Evolutionary conservation across 768 basidiomycete genomes (phyloP).

Genomic region (Sutorius australiensis): DNA sequence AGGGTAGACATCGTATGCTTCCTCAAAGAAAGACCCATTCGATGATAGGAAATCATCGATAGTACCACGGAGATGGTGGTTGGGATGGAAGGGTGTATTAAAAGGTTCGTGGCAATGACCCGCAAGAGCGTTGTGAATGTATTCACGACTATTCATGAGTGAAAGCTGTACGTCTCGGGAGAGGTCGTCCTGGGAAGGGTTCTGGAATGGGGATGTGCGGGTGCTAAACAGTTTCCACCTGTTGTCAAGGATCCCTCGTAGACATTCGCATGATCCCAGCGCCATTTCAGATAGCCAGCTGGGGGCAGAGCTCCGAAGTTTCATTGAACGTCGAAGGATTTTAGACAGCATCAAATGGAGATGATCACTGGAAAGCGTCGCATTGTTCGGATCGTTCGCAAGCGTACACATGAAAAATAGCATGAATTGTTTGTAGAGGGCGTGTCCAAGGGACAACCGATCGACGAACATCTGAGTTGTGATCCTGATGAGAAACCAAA

Average conservation of each 20-base stretch:
- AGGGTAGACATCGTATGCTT: too few relatives aligned
- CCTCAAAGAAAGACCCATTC: too few relatives aligned
- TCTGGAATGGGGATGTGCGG: conserved; percentile 18
- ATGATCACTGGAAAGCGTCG: conserved; percentile 14
- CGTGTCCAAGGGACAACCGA: too few relatives aligned
- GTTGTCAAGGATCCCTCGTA: conserved; percentile 22
- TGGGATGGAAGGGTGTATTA: too few relatives aligned
- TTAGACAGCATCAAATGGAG: conserved; percentile 24
- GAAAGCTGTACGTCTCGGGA: conserved; percentile 25
- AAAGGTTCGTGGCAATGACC: too few relatives aligned
- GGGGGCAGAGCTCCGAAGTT: conserved; percentile 9
- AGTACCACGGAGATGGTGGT: too few relatives aligned
- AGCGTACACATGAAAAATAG: conserved; percentile 17
- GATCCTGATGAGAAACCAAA: too few relatives aligned
- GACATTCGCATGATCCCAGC: conserved; percentile 26
- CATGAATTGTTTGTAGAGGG: too few relatives aligned
- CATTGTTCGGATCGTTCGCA: conserved; percentile 19
- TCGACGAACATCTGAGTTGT: too few relatives aligned
- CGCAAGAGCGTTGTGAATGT: conserved; percentile 23
- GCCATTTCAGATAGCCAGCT: conserved; percentile 37
- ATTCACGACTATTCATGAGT: conserved; percentile 27
- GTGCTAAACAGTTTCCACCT: conserved; percentile 34
- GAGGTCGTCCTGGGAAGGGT: conserved; percentile 4
- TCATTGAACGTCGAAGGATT: conserved; percentile 13
- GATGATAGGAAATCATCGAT: too few relatives aligned